phyloP scores from a whole-genome alignment of 2,329 filamentous ascomycete species.

The Fusarium sp. region DNA sequence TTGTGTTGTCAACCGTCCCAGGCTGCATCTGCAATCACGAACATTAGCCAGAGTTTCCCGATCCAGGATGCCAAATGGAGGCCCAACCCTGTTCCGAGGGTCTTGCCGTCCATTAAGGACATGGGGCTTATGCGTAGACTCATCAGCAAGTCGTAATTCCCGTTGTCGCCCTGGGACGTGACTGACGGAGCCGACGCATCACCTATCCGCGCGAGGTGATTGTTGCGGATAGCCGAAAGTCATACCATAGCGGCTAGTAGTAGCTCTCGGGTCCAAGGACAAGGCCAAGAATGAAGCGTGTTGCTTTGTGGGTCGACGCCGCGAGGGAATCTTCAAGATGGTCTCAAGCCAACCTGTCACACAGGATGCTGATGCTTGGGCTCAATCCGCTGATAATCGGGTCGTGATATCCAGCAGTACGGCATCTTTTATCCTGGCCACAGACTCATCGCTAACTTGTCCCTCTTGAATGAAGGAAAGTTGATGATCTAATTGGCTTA shows the following conservation, averaged over 20 bases:
- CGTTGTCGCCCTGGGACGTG: background rate
- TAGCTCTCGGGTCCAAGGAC: background rate
- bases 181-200: background rate
- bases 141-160: background rate
- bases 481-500: background rate
- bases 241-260: no score
- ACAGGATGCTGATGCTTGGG: background rate
- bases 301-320: background rate
- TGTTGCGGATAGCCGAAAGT: background rate
- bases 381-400: constrained; percentile 1
- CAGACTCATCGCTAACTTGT: constrained; percentile 1
- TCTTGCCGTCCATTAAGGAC: no score
- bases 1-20: background rate
- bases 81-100: rapidly evolving
- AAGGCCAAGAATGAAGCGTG: background rate
- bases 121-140: background rate
- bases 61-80: background rate
- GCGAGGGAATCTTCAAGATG: no score
- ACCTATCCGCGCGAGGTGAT: background rate
- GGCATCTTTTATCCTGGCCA: constrained; percentile 8
- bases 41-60: rapidly evolving
- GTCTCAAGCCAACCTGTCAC: background rate
- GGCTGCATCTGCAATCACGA: no score
- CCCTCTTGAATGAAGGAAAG: background rate
- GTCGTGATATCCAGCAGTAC: constrained; percentile 1